phyloP scores from a whole-genome alignment of 1,139 yeast species.

The Trichomonascaceae sp. region DNA sequence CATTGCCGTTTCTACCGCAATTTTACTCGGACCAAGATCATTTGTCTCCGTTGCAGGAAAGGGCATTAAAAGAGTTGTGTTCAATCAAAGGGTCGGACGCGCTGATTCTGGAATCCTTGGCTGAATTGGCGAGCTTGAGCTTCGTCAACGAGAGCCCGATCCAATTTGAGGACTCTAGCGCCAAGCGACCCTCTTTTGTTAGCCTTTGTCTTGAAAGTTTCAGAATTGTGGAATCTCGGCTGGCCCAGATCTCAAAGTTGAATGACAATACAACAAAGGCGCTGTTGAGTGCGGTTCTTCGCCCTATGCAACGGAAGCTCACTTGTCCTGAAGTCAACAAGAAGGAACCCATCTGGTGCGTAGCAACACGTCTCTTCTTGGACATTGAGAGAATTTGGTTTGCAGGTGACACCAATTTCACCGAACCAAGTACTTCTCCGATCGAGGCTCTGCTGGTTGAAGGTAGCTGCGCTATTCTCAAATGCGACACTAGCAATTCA shows the following conservation, averaged over 20 bases:
- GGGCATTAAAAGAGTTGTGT: constrained; percentile 15
- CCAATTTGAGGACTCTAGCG: constrained; percentile 7
- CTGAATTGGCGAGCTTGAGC: constrained; percentile 15
- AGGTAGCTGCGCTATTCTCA: constrained; percentile 31
- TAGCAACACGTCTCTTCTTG: constrained; percentile 4
- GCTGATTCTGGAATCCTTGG: constrained; percentile 10
- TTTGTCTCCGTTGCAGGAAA: constrained; percentile 22
- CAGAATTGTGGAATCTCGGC: constrained; percentile 27
- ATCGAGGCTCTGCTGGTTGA: constrained; percentile 33
- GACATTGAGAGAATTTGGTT: constrained; percentile 12
- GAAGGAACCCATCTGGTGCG: constrained; percentile 3
- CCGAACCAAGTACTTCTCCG: background rate
- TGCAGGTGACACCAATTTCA: background rate
- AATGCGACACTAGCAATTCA: constrained; percentile 6
- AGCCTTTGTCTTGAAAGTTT: constrained; percentile 46
- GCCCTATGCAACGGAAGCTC: constrained; percentile 15
- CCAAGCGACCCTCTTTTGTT: constrained; percentile 52
- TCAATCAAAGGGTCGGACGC: constrained; percentile 6
- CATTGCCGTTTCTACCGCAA: constrained; percentile 19
- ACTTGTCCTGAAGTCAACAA: constrained; percentile 11
- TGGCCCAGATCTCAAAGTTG: constrained; percentile 28
- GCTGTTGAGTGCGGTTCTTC: constrained; percentile 10
- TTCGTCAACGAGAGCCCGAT: constrained; percentile 23
- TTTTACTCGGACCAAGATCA: constrained; percentile 22
- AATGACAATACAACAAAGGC: constrained; percentile 35